phyloP scores from a whole-genome alignment of 1,139 yeast genomes.

The Candida anutae region DNA sequence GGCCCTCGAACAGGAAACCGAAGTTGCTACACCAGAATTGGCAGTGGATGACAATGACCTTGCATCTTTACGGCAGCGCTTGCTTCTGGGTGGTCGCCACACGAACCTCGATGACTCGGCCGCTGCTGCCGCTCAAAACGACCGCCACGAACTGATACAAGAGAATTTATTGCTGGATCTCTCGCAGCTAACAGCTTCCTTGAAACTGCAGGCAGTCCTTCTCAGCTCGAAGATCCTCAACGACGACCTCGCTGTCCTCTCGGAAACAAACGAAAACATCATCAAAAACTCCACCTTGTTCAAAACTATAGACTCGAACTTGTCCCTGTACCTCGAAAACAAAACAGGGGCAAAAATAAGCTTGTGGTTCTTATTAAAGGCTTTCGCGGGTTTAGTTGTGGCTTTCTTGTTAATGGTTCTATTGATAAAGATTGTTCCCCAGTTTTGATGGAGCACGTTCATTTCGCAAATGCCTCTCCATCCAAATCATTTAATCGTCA shows the following conservation, averaged over 20 bases:
- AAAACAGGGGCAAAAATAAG: slow-evolving; percentile 33
- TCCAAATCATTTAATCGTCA: too few relatives aligned
- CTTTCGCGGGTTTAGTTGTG: slow-evolving; percentile 15
- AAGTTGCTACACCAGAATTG: slow-evolving; percentile 2
- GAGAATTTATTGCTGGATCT: slow-evolving; percentile 33
- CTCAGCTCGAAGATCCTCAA: slow-evolving; percentile 26
- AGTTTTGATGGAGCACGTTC: slow-evolving; percentile 3
- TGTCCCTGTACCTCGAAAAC: slow-evolving; percentile 26
- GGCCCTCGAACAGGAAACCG: too few relatives aligned
- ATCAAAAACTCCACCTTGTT: slow-evolving; percentile 28
- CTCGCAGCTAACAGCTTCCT: slow-evolving; percentile 25
- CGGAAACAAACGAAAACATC: slow-evolving; percentile 31
- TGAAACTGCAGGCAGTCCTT: slow-evolving; percentile 29
- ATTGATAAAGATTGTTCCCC: slow-evolving; percentile 10
- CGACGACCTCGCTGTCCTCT: slow-evolving; percentile 29
- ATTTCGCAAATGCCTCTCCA: too few relatives aligned
- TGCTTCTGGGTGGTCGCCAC: slow-evolving; percentile 18
- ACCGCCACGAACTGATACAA: slow-evolving; percentile 38
- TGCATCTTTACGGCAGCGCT: slow-evolving; percentile 17
- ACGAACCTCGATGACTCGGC: slow-evolving; percentile 9
- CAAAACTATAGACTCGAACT: slow-evolving; percentile 30
- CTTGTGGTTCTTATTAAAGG: slow-evolving; percentile 28
- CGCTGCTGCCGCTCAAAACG: slow-evolving; percentile 12
- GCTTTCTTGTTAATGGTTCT: slow-evolving; percentile 20
- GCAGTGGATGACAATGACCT: slow-evolving; percentile 12